A percentile compares a stretch with the other conserved stretches of the same genome.
These are phyloP conservation scores for Stephanodiscus minutulus DNA, from an alignment of 108 stramenopile species.

Conservation along the genomic window DNA sequence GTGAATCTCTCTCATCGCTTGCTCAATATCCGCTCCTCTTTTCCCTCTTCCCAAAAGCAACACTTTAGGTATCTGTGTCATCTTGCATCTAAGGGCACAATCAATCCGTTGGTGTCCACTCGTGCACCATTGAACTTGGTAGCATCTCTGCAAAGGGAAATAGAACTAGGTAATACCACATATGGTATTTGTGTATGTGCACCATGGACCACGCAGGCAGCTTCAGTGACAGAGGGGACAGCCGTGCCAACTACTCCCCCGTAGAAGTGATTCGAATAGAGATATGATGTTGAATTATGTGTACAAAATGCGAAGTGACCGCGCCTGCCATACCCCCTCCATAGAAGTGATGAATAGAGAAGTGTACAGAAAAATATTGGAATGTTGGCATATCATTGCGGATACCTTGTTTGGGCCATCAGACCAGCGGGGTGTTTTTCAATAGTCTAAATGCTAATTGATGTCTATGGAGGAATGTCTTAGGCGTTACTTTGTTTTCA, in stretches of 20 bases:
- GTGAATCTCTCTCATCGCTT: not conserved
- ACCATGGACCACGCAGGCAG: constrained; percentile 54
- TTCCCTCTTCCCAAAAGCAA: constrained; percentile 18
- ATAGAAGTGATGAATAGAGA: too few species aligned
- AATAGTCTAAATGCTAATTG: too few species aligned
- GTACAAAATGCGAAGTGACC: not conserved
- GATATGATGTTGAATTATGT: not conserved
- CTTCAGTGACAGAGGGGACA: not conserved
- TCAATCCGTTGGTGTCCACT: constrained; percentile 63
- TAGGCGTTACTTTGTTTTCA: too few species aligned
- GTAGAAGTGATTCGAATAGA: not conserved
- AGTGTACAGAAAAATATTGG: too few species aligned
- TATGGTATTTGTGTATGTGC: constrained; percentile 66
- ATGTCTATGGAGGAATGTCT: too few species aligned
- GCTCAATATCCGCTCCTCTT: not conserved
- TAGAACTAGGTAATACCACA: constrained; percentile 56
- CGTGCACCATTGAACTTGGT: constrained; percentile 61
- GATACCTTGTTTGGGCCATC: too few species aligned
- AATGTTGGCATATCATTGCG: too few species aligned
- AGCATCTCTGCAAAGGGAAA: constrained; percentile 51
- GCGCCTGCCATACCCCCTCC: too few species aligned
- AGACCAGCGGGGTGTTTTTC: too few species aligned
- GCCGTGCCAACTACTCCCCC: not conserved
- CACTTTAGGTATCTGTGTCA: constrained; percentile 61
- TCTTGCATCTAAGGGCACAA: constrained; percentile 49